A percentile compares a stretch with the other conserved stretches of the same genome.
Evolutionary conservation across 257 asterid species (phyloP).

Genomic region (Solanum habrochaites): DNA sequence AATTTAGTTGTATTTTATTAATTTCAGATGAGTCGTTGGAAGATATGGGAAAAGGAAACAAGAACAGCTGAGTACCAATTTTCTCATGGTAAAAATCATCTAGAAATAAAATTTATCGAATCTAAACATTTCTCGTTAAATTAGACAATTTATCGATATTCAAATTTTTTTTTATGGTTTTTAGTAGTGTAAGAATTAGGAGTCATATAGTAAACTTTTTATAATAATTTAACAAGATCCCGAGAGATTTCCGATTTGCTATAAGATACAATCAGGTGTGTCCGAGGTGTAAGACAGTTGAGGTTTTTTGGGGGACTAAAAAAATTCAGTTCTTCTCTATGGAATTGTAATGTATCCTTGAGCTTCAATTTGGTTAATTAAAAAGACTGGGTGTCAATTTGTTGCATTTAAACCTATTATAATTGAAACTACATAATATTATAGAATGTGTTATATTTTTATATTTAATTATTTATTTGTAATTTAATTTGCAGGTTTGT

Average conservation of each 20-base stretch:
- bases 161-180: no score
- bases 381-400: no score
- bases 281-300: no score
- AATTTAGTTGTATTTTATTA: background rate
- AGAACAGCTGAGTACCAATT: slow-evolving; percentile 63
- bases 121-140: no score
- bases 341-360: slow-evolving; percentile 61
- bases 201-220: background rate
- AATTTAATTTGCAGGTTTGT: slow-evolving; percentile 44
- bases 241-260: slow-evolving; percentile 81
- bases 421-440: no score
- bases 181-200: background rate
- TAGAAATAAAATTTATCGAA: no score
- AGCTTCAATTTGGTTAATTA: no score
- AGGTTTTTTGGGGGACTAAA: slow-evolving; percentile 75
- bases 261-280: no score
- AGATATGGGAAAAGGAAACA: slow-evolving; percentile 74
- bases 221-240: slow-evolving; percentile 47
- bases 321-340: slow-evolving; percentile 52
- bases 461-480: background rate
- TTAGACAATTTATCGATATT: no score
- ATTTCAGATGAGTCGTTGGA: slow-evolving; percentile 75
- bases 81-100: slow-evolving; percentile 43
- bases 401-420: no score
- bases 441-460: background rate